A percentile compares a stretch with the other conserved stretches of the same genome.
These are phyloP conservation scores for Sporisorium exsertum DNA, from an alignment of 1,284 basidiomycete genomes.

Conservation along the genomic window DNA sequence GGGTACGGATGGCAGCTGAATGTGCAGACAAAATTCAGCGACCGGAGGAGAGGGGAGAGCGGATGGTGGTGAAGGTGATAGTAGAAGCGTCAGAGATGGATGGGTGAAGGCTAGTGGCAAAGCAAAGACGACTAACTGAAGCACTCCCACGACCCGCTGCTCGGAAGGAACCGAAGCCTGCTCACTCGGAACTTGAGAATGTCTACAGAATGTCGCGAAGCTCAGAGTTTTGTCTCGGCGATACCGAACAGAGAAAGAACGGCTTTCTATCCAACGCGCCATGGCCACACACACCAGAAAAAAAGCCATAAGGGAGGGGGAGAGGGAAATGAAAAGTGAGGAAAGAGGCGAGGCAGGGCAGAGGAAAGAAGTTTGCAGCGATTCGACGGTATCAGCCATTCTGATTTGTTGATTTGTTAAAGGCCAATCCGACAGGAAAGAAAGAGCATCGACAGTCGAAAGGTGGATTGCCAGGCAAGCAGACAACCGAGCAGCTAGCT, in stretches of 20 bases:
- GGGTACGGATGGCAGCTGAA: slow-evolving; percentile 13
- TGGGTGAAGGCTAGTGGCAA: background rate
- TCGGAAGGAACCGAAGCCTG: background rate
- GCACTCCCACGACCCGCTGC: too few relatives aligned
- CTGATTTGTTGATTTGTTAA: slow-evolving; percentile 1
- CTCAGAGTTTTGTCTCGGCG: slow-evolving; percentile 7
- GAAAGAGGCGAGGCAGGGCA: background rate
- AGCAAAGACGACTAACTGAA: background rate
- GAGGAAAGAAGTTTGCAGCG: background rate
- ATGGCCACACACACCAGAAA: background rate
- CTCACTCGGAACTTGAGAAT: background rate
- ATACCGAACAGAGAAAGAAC: background rate
- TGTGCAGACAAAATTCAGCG: slow-evolving; percentile 20
- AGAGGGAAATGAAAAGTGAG: slow-evolving; percentile 2
- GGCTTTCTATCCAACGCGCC: background rate
- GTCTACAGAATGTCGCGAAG: slow-evolving; percentile 3
- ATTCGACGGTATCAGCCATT: background rate
- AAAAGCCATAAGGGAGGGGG: background rate
- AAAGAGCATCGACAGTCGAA: background rate
- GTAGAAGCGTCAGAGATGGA: background rate
- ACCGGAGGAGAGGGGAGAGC: background rate
- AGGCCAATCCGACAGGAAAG: background rate
- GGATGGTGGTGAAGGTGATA: slow-evolving; percentile 8
- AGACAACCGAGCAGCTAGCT: background rate
- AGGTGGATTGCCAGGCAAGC: background rate